A percentile compares a stretch with the other conserved stretches of the same genome.
Evolutionary conservation across 352 stramenopile genomes (phyloP).

Genomic region (Pythium dissotocum): DNA sequence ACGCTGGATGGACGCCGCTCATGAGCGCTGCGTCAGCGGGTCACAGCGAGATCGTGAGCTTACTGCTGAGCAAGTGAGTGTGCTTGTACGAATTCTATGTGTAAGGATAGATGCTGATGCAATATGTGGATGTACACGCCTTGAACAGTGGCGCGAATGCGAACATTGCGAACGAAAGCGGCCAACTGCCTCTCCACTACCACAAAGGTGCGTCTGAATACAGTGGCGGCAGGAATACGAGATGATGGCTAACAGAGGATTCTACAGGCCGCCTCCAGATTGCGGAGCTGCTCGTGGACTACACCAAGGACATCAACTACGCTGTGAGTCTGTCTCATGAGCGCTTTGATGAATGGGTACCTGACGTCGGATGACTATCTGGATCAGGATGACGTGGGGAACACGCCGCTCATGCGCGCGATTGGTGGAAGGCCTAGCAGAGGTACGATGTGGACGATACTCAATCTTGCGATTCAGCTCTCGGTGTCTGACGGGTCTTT

Average conservation of each 20-base stretch:
- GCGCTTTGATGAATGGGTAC: not conserved
- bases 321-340: constrained; percentile 34
- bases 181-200: constrained; percentile 74
- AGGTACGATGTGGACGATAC: constrained; percentile 30
- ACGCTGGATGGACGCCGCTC: constrained; percentile 72
- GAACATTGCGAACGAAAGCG: constrained; percentile 71
- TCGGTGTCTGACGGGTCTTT: not conserved
- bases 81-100: not conserved
- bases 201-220: constrained; percentile 45
- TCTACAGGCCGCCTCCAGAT: constrained; percentile 59
- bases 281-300: constrained; percentile 63
- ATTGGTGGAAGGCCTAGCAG: constrained; percentile 54
- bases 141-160: constrained; percentile 51
- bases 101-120: constrained; percentile 6
- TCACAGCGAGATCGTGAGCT: constrained; percentile 50
- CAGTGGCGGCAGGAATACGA: not conserved
- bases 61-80: constrained; percentile 58
- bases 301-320: constrained; percentile 65
- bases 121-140: not conserved
- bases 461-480: not conserved
- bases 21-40: constrained; percentile 74
- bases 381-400: constrained; percentile 55
- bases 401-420: constrained; percentile 63
- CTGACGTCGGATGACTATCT: not conserved
- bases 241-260: not conserved